Evolutionary conservation across 805 yeast genomes (phyloP).

Genomic region (Pichia thaimueangensis): DNA sequence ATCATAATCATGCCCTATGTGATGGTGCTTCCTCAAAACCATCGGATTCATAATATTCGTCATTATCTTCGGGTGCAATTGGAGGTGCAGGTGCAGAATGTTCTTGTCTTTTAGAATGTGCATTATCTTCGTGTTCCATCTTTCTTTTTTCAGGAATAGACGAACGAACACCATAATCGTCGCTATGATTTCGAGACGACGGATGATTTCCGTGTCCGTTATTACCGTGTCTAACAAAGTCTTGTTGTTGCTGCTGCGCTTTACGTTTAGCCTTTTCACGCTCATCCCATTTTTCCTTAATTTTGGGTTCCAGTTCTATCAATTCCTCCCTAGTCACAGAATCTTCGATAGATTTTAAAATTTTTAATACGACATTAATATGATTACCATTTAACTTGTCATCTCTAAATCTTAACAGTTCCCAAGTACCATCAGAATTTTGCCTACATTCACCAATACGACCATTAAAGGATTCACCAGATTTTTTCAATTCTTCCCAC

Average conservation of each 20-base stretch:
- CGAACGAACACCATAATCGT: conserved; percentile 3
- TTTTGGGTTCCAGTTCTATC: conserved; percentile 46
- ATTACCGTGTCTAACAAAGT: conserved; percentile 9
- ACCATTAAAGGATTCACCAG: conserved; percentile 80
- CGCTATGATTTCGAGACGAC: too few species aligned
- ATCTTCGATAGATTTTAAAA: conserved; percentile 78
- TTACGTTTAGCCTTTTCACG: conserved; percentile 37
- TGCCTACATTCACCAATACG: conserved; percentile 81
- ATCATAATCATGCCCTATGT: too few species aligned
- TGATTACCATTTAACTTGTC: conserved; percentile 90
- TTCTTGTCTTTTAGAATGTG: not conserved
- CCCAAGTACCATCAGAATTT: conserved; percentile 68
- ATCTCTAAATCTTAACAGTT: conserved; percentile 81
- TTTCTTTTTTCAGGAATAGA: conserved; percentile 8
- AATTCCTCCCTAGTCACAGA: conserved; percentile 79
- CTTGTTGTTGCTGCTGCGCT: conserved; percentile 18
- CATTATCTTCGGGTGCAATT: conserved; percentile 1
- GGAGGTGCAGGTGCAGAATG: too few species aligned
- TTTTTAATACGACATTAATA: conserved; percentile 70
- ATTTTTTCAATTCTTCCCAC: conserved; percentile 68
- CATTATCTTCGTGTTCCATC: not conserved
- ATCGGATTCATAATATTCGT: conserved; percentile 29
- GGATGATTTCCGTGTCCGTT: too few species aligned
- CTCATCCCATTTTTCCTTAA: conserved; percentile 55
- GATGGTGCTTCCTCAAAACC: conserved; percentile 34